Evolutionary conservation across 2,329 filamentous ascomycete species (phyloP).

Genomic region (Monilinia laxa): DNA sequence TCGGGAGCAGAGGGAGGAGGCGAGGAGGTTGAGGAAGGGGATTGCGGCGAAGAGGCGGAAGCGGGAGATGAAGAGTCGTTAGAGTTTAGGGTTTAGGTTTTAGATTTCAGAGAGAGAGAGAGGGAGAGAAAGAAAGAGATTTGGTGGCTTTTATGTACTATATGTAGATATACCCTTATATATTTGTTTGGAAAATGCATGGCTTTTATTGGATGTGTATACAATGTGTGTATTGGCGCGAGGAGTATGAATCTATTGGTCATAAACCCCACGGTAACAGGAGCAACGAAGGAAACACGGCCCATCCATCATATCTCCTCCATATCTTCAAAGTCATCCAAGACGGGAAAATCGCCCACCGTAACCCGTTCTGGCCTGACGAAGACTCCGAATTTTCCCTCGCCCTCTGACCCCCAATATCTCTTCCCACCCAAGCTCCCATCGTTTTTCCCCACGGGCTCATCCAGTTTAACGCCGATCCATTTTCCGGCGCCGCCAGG

Average conservation of each 20-base stretch:
- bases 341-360: conserved; percentile 67
- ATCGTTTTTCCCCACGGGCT: conserved; percentile 81
- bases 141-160: not conserved
- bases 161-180: not conserved
- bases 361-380: conserved; percentile 77
- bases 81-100: too few relatives aligned
- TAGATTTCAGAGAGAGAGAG: not conserved
- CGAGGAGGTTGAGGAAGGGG: fast-evolving
- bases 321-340: conserved; percentile 76
- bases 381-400: conserved; percentile 69
- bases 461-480: conserved; percentile 74
- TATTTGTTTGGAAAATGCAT: not conserved
- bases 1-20: too few relatives aligned
- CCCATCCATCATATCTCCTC: conserved; percentile 60
- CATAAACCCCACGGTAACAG: not conserved
- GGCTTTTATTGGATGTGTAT: not conserved
- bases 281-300: not conserved
- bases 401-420: conserved; percentile 60
- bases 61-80: too few relatives aligned
- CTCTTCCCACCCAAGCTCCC: conserved; percentile 65
- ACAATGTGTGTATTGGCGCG: not conserved
- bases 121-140: not conserved
- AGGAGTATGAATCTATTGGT: not conserved
- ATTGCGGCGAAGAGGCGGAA: too few relatives aligned
- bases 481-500: conserved; percentile 63